Percentiles rank a stretch among this genome's conserved stretches.
These are phyloP conservation scores for Plasmodium gonderi DNA, from an alignment of 169 alveolate genomes.

Conservation along the genomic window DNA sequence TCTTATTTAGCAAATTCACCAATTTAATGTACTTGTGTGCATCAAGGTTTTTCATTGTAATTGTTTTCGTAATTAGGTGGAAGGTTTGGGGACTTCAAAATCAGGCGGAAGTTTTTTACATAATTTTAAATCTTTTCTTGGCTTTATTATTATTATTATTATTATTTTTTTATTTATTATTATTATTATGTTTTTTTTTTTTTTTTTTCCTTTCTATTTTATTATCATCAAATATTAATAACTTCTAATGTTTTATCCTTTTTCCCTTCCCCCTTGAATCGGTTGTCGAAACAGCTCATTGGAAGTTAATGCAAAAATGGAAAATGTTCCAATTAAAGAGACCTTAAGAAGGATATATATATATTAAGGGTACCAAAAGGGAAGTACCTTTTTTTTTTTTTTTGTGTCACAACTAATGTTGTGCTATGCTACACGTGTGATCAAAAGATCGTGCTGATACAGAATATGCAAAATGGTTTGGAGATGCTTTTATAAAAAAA, in stretches of 20 bases:
- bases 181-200: neutral
- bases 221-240: too few species aligned
- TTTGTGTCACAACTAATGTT: neutral
- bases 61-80: neutral
- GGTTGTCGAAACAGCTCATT: neutral
- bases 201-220: neutral
- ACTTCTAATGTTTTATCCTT: neutral
- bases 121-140: neutral
- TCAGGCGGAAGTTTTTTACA: neutral
- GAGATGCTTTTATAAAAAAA: too few species aligned
- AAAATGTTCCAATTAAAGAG: neutral
- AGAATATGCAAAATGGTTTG: neutral
- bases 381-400: neutral
- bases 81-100: neutral
- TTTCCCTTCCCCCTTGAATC: neutral
- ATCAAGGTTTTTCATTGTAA: conserved; percentile 58
- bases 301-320: neutral
- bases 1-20: conserved; percentile 15
- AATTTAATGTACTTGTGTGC: conserved; percentile 34
- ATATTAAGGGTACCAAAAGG: too few species aligned
- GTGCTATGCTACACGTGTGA: neutral
- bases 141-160: neutral
- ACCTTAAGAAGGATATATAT: too few species aligned
- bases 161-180: neutral
- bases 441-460: neutral